Percentiles rank a stretch among this genome's conserved stretches.
Conservation (phyloP, 345 rosid genomes). For the Noccaea bulbosa region DNA sequence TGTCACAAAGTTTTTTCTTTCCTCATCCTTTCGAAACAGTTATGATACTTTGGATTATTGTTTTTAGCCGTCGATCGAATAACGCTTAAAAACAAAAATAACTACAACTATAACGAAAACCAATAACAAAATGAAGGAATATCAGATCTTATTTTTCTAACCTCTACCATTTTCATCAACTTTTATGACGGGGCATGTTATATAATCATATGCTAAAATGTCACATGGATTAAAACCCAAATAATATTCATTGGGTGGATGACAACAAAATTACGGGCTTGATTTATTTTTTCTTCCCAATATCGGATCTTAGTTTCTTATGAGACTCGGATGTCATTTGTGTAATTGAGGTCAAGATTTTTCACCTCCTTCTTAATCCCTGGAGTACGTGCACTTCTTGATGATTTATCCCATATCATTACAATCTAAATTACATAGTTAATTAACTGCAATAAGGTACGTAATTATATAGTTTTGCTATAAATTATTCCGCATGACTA, state of each 20-base stretch:
- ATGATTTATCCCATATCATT: neutral
- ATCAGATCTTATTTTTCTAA: neutral
- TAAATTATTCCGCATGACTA: too few relatives aligned
- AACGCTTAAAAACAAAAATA: slow-evolving; percentile 1
- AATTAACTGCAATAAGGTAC: too few relatives aligned
- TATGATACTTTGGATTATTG: neutral
- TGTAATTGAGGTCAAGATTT: neutral
- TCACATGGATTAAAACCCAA: too few relatives aligned
- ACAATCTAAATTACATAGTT: neutral
- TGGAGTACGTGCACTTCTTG: neutral
- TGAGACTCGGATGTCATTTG: neutral
- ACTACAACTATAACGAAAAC: neutral
- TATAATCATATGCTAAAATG: too few relatives aligned
- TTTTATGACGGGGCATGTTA: too few relatives aligned
- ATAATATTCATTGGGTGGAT: too few relatives aligned
- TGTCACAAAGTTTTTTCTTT: neutral
- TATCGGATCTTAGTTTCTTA: neutral
- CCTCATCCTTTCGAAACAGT: slow-evolving; percentile 1
- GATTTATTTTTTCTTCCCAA: neutral
- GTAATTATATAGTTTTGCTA: too few relatives aligned
- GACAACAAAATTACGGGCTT: too few relatives aligned
- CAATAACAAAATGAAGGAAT: neutral
- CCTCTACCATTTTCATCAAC: neutral
- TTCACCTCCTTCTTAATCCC: neutral
- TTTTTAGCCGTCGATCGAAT: neutral